A percentile compares a stretch with the other conserved stretches of the same genome.
phyloP scores from a whole-genome alignment of 225 moss, liverwort and hornwort species.

The Lunularia cruciata region DNA sequence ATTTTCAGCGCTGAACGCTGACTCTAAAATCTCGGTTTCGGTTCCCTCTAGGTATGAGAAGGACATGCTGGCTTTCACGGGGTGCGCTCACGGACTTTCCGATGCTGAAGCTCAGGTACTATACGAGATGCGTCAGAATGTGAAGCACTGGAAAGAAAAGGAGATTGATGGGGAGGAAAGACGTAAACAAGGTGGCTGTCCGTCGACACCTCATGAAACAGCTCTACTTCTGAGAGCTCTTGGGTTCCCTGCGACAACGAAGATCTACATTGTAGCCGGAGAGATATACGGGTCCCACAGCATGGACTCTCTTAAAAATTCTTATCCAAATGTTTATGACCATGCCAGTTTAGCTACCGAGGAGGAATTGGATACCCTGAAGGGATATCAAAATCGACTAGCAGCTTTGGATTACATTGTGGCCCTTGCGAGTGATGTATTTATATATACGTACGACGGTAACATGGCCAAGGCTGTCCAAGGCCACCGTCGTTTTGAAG shows the following conservation, averaged over 20 bases:
- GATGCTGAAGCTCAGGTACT: constrained; percentile 59
- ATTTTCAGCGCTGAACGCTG: background rate
- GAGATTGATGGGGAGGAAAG: constrained; percentile 77
- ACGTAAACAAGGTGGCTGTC: constrained; percentile 82
- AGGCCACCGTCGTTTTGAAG: constrained; percentile 85
- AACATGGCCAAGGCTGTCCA: constrained; percentile 97
- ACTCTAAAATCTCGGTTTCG: background rate
- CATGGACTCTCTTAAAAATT: constrained; percentile 51
- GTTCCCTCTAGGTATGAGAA: constrained; percentile 69
- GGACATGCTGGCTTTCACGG: constrained; percentile 95
- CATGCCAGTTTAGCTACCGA: constrained; percentile 63
- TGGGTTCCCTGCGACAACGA: constrained; percentile 67
- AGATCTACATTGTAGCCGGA: constrained; percentile 94
- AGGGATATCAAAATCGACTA: constrained; percentile 71
- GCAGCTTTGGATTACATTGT: constrained; percentile 78
- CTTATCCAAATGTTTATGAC: constrained; percentile 68
- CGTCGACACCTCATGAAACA: constrained; percentile 76
- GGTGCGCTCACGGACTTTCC: constrained; percentile 78
- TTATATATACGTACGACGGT: constrained; percentile 84
- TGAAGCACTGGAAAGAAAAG: constrained; percentile 95
- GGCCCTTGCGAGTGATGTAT: constrained; percentile 83
- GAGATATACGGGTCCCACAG: constrained; percentile 78
- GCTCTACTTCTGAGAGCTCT: constrained; percentile 67
- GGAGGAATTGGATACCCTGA: constrained; percentile 55
- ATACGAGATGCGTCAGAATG: constrained; percentile 63